Evolutionary conservation across 352 stramenopile genomes (phyloP).

Genomic region (Pythium utonaiense): DNA sequence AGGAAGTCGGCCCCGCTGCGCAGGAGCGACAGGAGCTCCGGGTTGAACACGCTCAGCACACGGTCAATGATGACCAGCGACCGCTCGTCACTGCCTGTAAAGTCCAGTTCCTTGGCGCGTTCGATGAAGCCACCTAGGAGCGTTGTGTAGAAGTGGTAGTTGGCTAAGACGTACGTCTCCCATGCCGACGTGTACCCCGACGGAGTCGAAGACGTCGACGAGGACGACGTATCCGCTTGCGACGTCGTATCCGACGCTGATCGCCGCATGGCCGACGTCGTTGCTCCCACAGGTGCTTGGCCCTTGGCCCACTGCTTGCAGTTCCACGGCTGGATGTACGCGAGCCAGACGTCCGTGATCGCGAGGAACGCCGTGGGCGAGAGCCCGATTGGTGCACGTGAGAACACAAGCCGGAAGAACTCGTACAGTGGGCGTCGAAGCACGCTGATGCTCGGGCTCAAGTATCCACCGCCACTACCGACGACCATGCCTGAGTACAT

Average conservation of each 20-base stretch:
- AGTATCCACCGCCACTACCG: conserved; percentile 49
- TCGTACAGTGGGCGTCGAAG: conserved; percentile 75
- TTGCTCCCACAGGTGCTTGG: not conserved
- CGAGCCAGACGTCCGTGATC: conserved; percentile 83
- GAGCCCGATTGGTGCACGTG: conserved; percentile 66
- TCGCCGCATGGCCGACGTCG: not conserved
- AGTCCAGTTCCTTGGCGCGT: conserved; percentile 81
- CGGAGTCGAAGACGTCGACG: not conserved
- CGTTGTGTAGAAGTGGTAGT: conserved; percentile 88
- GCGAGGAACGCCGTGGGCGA: conserved; percentile 77
- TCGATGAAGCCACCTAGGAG: conserved; percentile 78
- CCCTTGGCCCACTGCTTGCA: conserved; percentile 58
- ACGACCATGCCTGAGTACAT: conserved; percentile 27
- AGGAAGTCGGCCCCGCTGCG: conserved; percentile 53
- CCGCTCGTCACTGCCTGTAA: conserved; percentile 58
- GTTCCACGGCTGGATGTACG: conserved; percentile 84
- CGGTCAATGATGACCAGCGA: conserved; percentile 63
- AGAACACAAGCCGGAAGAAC: conserved; percentile 83
- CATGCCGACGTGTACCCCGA: conserved; percentile 50
- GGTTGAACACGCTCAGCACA: conserved; percentile 65
- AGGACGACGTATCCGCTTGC: not conserved
- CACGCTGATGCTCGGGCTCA: conserved; percentile 72
- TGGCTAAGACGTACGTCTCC: conserved; percentile 81
- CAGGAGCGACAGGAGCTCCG: conserved; percentile 63
- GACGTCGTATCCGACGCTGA: conserved; percentile 4